Base-by-base conservation (phyloP, 306 rosid genomes). In the Cyclanthera cordifolia region DNA sequence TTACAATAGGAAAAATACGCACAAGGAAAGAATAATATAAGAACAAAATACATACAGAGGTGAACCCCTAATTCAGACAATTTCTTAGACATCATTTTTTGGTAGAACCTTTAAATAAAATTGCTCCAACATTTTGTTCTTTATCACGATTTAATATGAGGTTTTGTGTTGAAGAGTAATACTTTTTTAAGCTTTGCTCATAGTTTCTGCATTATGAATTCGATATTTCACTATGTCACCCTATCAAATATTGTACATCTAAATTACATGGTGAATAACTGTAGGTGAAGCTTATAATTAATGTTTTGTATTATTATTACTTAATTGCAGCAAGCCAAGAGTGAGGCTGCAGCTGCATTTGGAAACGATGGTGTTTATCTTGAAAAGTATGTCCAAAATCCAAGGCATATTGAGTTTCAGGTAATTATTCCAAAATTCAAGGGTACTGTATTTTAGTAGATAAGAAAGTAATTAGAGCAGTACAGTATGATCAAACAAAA, bases 371-470 rank as follows among this genome's bases (percentile, higher is more conserved):
- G 99, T 55, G 96, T 90, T 80, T 93, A 93, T 83, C 81, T 93
- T 85, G 99, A 93, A 78, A 93, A 93, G 87, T 93, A 90, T 76
- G 53, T 93, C 69, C 94, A 86, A 81, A 93, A 90, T 70, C 99
- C 99, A 65, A 93, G 99, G 81, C 99, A 93, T 77, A 90, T 93
- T 75, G 99, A 93, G 79, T 93, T 93, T 83, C 96, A 87, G 99
- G 99, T 93, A 84, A 70, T 53, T 58, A n/a, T 69, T 79, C 27
- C 61, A 56, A 20, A 24, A 8, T 32, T 49, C 37, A 37, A 45
- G 25, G 67, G 17, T 15, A 58, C 9, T 59, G 9, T 34, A 32
- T 59, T 58, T n/a, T 17, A 32, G 45, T 34, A n/a, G 25, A 9
- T 21, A 17, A n/a, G 25, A 59, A 34, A 59, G 67, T 34, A 34